Evolutionary conservation across 2,329 filamentous ascomycete species (phyloP).

Genomic region (Trichophyton mentagrophytes): DNA sequence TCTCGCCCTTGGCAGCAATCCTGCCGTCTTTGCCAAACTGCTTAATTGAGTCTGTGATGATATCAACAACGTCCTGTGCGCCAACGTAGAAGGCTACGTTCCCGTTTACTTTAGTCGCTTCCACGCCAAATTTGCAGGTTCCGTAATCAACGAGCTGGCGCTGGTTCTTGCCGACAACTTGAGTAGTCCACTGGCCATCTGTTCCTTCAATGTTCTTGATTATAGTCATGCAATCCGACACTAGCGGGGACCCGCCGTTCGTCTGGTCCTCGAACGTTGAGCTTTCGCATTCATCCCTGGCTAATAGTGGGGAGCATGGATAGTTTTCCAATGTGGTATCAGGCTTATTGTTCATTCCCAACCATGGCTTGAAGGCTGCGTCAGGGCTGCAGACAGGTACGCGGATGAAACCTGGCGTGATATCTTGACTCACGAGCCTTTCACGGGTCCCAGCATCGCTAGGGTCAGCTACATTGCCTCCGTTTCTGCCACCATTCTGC

Average conservation of each 20-base stretch:
- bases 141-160: neutral
- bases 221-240: constrained; percentile 5
- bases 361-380: constrained; percentile 24
- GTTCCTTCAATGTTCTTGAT: neutral
- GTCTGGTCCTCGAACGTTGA: neutral
- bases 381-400: constrained; percentile 30
- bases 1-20: constrained; percentile 13
- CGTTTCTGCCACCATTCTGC: constrained; percentile 24
- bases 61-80: constrained; percentile 9
- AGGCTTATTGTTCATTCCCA: constrained; percentile 14
- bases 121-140: neutral
- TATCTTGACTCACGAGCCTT: constrained; percentile 18
- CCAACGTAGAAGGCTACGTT: neutral
- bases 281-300: constrained; percentile 19
- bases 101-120: neutral
- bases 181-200: neutral
- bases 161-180: neutral
- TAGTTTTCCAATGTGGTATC: constrained; percentile 4
- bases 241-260: constrained; percentile 8
- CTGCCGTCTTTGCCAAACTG: constrained; percentile 5
- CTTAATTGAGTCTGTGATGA: constrained; percentile 10
- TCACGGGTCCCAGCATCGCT: constrained; percentile 15
- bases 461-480: constrained; percentile 16
- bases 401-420: constrained; percentile 27
- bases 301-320: constrained; percentile 11